phyloP scores from a whole-genome alignment of 2,329 filamentous ascomycete species.

The Colletotrichum gigasporum region DNA sequence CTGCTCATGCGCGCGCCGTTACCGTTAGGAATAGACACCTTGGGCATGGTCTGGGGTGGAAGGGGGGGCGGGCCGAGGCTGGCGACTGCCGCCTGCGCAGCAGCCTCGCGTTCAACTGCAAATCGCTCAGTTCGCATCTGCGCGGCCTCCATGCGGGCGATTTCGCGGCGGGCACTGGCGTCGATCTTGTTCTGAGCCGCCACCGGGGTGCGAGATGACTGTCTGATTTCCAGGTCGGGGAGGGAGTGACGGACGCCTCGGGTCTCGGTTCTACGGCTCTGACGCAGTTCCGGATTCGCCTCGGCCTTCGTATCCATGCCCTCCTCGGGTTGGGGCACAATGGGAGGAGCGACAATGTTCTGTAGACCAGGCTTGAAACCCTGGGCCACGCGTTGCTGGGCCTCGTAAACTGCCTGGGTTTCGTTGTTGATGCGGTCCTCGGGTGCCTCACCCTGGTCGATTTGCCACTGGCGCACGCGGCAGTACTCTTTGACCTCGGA shows the following conservation, averaged over 20 bases:
- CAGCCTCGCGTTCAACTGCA: constrained; percentile 52
- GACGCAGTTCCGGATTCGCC: constrained; percentile 49
- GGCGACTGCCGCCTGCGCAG: constrained; percentile 42
- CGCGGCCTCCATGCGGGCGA: constrained; percentile 59
- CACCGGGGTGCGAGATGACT: constrained; percentile 44
- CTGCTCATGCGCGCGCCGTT: constrained; percentile 21
- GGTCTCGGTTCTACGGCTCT: constrained; percentile 51
- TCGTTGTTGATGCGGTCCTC: constrained; percentile 61
- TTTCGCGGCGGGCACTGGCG: constrained; percentile 59
- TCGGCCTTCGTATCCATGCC: constrained; percentile 31
- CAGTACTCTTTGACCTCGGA: constrained; percentile 72
- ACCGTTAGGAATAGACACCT: constrained; percentile 17
- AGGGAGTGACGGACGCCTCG: constrained; percentile 43
- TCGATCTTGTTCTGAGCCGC: constrained; percentile 56
- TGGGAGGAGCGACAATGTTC: constrained; percentile 11
- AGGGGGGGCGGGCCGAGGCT: constrained; percentile 1
- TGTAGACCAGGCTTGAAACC: constrained; percentile 35
- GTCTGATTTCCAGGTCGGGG: constrained; percentile 47
- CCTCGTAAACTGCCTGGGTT: constrained; percentile 59
- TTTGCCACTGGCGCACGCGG: constrained; percentile 67
- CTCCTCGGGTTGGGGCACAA: constrained; percentile 32
- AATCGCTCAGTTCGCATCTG: constrained; percentile 62
- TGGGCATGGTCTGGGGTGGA: constrained; percentile 12
- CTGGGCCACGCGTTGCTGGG: constrained; percentile 53
- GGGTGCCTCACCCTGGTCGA: constrained; percentile 61